phyloP scores from a whole-genome alignment of 1,284 basidiomycete genomes.

The Marasmius tenuissimus region DNA sequence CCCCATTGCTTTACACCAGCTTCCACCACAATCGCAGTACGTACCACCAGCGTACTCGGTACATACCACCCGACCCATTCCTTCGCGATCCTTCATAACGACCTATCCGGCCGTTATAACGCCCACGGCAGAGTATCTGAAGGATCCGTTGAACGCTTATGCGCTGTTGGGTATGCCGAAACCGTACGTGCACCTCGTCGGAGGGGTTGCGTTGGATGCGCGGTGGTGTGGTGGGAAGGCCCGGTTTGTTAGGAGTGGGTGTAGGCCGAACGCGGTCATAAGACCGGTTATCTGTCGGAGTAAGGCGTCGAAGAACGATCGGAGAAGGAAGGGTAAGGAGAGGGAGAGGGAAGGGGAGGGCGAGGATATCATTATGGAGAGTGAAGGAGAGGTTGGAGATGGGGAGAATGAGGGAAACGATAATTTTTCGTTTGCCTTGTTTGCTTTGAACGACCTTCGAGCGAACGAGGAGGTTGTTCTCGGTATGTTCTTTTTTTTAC shows the following conservation, averaged over 20 bases:
- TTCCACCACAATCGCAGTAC: conserved; percentile 10
- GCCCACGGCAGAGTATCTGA: conserved; percentile 60
- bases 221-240: conserved; percentile 76
- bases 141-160: conserved; percentile 69
- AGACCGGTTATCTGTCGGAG: conserved; percentile 69
- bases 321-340: conserved; percentile 1
- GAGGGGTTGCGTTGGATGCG: conserved; percentile 82
- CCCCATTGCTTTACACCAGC: not conserved
- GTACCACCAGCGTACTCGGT: conserved; percentile 52
- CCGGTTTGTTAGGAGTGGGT: conserved; percentile 82
- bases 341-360: conserved; percentile 11
- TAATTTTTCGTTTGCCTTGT: conserved; percentile 78
- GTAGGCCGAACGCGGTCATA: conserved; percentile 87
- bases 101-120: conserved; percentile 60
- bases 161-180: conserved; percentile 73
- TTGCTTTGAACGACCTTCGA: conserved; percentile 77
- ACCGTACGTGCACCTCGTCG: conserved; percentile 80
- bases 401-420: conserved; percentile 33
- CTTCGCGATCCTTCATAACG: conserved; percentile 48
- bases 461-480: conserved; percentile 69
- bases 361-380: conserved; percentile 4
- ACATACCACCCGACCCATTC: conserved; percentile 51
- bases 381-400: conserved; percentile 8
- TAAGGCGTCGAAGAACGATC: conserved; percentile 13
- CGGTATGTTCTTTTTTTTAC: not conserved